Base-by-base conservation (phyloP, 768 basidiomycete species). In the Hygrocybe punicea region DNA sequence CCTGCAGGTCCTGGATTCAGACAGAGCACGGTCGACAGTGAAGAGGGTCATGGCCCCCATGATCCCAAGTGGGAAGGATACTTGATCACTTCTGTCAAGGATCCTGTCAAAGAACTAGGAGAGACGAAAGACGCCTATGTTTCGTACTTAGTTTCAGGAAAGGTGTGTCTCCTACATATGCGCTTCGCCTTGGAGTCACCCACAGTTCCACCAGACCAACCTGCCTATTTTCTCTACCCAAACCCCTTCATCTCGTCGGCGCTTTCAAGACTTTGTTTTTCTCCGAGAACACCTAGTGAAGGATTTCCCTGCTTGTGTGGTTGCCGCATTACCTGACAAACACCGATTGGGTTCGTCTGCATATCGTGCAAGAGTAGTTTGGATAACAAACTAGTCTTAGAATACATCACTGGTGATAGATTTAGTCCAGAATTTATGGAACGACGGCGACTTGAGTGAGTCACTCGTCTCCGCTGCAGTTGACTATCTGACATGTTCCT, bases 401-500 rank as follows among this genome's bases (percentile, higher is more conserved):
- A 98, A 72, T 99, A 99, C 69, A 83, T 99, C 55, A 98, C 96
- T 24, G 97, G 97, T 11, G 97, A 98, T 73, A 81, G 97, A 59
- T 99, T 99, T 73, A 93, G 93, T 62, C 86, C 89, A 8, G 97
- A 98, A 66, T 99, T 99, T 65, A 91, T 98, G 82, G 96, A 99
- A 70, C 84, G 91, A 40, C 81, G 97, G 61, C 81, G 95, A 64
- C 72, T 84, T 60, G 93, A 96, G 93, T 95, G 70, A 70, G 89
- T 70, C 14, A 39, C 53, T 33, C 36, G 51, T 57, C 36, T 59
- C 56, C 44, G 55, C 29, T 29, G 8, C 42, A 10, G 45, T 8
- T 29, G n/a, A 55, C 23, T 14, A 39, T 49, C 39, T 45, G 34
- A 19, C 45, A 4, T 19, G 46, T 59, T 49, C 58, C 60, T 19